Percentiles rank a stretch among this genome's conserved stretches.
These are phyloP conservation scores for Epichloe hybrida DNA, from an alignment of 2,329 filamentous ascomycete species.

Conservation along the genomic window DNA sequence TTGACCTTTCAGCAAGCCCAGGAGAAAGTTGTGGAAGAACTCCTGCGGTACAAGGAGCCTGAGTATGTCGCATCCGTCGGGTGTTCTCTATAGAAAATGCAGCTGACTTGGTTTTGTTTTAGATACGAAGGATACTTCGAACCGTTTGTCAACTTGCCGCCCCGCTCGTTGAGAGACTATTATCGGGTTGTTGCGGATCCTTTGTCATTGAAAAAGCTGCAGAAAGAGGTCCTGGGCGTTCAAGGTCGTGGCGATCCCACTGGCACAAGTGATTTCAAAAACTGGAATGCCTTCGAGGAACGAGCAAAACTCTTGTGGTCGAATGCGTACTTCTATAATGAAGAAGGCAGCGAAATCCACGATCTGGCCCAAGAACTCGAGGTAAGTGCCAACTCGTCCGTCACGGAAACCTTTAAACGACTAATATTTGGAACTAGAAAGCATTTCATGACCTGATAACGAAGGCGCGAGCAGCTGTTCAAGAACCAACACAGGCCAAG, in stretches of 20 bases:
- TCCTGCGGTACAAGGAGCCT: slow-evolving; percentile 55
- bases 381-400: slow-evolving; percentile 30
- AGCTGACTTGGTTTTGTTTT: slow-evolving; percentile 17
- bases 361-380: slow-evolving; percentile 65
- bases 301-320: slow-evolving; percentile 71
- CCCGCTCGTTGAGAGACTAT: slow-evolving; percentile 68
- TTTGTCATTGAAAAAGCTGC: slow-evolving; percentile 61
- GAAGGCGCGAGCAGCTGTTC: slow-evolving; percentile 58
- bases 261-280: slow-evolving; percentile 57
- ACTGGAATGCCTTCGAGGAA: slow-evolving; percentile 70
- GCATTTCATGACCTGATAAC: slow-evolving; percentile 55
- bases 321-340: slow-evolving; percentile 82
- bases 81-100: no score
- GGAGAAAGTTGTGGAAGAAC: slow-evolving; percentile 67
- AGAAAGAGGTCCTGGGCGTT: slow-evolving; percentile 63
- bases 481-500: slow-evolving; percentile 60
- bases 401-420: not conserved
- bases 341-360: slow-evolving; percentile 79
- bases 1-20: slow-evolving; percentile 74
- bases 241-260: slow-evolving; percentile 54
- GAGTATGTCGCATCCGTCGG: slow-evolving; percentile 30
- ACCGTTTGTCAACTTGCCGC: slow-evolving; percentile 67
- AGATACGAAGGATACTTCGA: slow-evolving; percentile 58
- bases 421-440: slow-evolving; percentile 33
- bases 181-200: slow-evolving; percentile 74